A percentile compares a stretch with the other conserved stretches of the same genome.
Conservation (phyloP, 106 monocot genomes). For the Allium cepa region DNA sequence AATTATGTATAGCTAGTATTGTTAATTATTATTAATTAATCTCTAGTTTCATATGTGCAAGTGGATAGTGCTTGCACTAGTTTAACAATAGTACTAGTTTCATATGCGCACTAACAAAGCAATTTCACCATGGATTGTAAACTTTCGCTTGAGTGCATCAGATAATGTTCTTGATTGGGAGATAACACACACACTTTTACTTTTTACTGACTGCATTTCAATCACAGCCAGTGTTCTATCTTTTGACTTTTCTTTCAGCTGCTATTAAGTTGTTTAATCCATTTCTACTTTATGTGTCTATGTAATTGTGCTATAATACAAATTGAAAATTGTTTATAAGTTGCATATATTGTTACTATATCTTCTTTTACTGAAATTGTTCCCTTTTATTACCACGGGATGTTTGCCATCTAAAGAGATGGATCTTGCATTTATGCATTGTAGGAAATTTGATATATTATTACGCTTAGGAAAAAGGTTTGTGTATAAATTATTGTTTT, state of each 20-base stretch:
- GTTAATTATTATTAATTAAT: too few species aligned
- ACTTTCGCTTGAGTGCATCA: neutral
- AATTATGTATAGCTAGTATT: too few species aligned
- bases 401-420: slow-evolving; percentile 89
- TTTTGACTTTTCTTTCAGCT: neutral
- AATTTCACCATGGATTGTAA: too few species aligned
- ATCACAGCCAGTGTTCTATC: too few species aligned
- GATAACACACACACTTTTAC: slow-evolving; percentile 17
- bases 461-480: slow-evolving; percentile 96
- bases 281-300: neutral
- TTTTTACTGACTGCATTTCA: too few species aligned
- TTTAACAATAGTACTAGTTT: too few species aligned
- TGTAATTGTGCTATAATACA: neutral
- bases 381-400: slow-evolving; percentile 37
- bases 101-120: too few species aligned
- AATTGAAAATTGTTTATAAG: neutral
- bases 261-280: neutral
- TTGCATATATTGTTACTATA: neutral
- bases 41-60: too few species aligned
- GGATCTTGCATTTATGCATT: slow-evolving; percentile 80
- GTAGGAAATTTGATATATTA: slow-evolving; percentile 73
- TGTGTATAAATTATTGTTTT: neutral
- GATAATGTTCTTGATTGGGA: slow-evolving; percentile 99
- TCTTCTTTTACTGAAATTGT: neutral
- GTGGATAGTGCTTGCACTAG: too few species aligned